These are phyloP conservation scores for Raffaelea arxii DNA, from an alignment of 2,329 filamentous ascomycete species.

Conservation along the genomic window DNA sequence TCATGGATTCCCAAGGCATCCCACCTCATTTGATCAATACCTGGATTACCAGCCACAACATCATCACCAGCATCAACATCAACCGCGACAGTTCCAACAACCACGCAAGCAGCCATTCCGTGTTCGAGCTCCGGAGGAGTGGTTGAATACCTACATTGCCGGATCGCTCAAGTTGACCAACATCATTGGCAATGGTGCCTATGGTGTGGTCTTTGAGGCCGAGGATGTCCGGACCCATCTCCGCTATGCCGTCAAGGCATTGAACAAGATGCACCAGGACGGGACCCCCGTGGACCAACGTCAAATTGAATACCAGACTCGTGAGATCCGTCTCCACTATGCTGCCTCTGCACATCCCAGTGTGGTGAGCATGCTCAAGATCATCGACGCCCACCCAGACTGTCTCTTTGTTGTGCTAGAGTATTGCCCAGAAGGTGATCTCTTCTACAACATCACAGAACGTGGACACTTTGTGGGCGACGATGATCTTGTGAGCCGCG, in stretches of 20 bases:
- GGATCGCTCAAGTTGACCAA: conserved; percentile 73
- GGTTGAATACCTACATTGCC: conserved; percentile 74
- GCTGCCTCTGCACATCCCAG: conserved; percentile 81
- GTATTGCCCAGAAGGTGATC: conserved; percentile 91
- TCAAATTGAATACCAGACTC: conserved; percentile 81
- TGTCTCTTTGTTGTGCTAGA: conserved; percentile 96
- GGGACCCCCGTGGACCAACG: conserved; percentile 66
- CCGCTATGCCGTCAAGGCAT: conserved; percentile 89
- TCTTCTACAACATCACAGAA: conserved; percentile 97
- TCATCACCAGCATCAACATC: conserved; percentile 28
- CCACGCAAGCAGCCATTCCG: conserved; percentile 24
- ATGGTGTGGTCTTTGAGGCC: conserved; percentile 91
- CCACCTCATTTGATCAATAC: no score
- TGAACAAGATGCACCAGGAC: conserved; percentile 78
- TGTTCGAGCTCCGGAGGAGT: conserved; percentile 66
- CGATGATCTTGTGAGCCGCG: conserved; percentile 74
- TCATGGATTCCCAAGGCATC: no score
- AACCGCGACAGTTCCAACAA: conserved; percentile 30
- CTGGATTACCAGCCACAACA: conserved; percentile 26
- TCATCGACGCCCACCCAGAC: conserved; percentile 82
- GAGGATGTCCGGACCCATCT: conserved; percentile 72
- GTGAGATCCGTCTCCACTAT: conserved; percentile 89
- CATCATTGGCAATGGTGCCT: conserved; percentile 87
- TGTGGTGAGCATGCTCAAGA: conserved; percentile 87
- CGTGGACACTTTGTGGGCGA: conserved; percentile 87